These are phyloP conservation scores for Pythium insidiosum DNA, from an alignment of 352 stramenopile species.

Conservation along the genomic window DNA sequence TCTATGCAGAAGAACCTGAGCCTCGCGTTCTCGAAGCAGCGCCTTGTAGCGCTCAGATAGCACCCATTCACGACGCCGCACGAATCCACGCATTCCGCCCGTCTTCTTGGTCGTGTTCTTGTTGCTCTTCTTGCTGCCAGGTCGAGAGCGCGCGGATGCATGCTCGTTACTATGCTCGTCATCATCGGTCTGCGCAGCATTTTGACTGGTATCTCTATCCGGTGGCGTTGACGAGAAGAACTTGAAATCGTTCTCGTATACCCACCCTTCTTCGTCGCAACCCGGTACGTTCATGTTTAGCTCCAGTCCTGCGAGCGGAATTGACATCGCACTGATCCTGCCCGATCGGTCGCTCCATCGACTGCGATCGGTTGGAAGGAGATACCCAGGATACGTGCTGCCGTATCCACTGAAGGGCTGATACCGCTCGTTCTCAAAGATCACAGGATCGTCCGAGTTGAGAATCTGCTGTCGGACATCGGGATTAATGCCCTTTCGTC, in stretches of 20 bases:
- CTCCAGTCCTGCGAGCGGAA: slow-evolving; percentile 58
- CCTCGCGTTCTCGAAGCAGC: slow-evolving; percentile 18
- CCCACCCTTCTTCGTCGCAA: slow-evolving; percentile 74
- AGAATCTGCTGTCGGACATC: slow-evolving; percentile 63
- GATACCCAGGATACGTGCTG: slow-evolving; percentile 71
- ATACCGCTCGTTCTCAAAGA: slow-evolving; percentile 86
- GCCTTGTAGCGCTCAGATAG: slow-evolving; percentile 54
- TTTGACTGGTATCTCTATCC: neutral
- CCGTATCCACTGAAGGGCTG: slow-evolving; percentile 80
- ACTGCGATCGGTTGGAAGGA: slow-evolving; percentile 71
- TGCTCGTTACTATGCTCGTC: slow-evolving; percentile 16
- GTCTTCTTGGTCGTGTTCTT: slow-evolving; percentile 8
- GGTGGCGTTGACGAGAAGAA: slow-evolving; percentile 54
- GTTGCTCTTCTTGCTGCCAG: slow-evolving; percentile 1
- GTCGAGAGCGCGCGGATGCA: neutral
- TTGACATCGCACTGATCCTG: slow-evolving; percentile 59
- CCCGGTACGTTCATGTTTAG: slow-evolving; percentile 47
- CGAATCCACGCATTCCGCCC: slow-evolving; percentile 45
- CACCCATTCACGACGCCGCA: slow-evolving; percentile 65
- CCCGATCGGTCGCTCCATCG: slow-evolving; percentile 81
- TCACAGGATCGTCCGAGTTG: slow-evolving; percentile 58
- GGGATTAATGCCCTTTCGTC: slow-evolving; percentile 50
- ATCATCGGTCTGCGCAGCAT: slow-evolving; percentile 3
- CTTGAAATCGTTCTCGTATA: slow-evolving; percentile 82
- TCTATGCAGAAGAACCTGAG: too few relatives aligned